phyloP scores from a whole-genome alignment of 129 eudicot genomes.

The Flaveria brownii region DNA sequence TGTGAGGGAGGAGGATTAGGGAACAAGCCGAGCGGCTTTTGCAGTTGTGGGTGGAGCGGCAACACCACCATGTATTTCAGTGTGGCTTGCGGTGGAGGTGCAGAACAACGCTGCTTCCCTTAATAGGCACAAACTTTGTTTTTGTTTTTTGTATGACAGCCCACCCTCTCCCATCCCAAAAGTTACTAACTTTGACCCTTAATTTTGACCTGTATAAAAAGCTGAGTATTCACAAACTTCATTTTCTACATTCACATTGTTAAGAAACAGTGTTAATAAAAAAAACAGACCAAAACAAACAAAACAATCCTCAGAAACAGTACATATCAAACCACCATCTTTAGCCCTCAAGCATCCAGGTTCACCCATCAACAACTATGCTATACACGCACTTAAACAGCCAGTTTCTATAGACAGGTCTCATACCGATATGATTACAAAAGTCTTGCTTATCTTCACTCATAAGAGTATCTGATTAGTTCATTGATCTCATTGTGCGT shows the following conservation, averaged over 20 bases:
- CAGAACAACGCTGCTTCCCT: no score
- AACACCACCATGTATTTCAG: no score
- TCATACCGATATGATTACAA: background rate
- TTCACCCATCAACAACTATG: background rate
- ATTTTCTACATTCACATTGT: conserved; percentile 8
- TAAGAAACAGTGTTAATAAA: background rate
- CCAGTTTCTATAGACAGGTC: background rate
- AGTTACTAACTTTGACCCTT: background rate
- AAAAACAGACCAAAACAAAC: conserved; percentile 19
- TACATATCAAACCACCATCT: conserved; percentile 14
- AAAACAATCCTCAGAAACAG: conserved; percentile 20
- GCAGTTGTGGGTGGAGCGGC: no score
- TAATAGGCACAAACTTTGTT: background rate
- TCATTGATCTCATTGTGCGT: conserved; percentile 13
- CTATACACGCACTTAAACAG: background rate
- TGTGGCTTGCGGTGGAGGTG: no score
- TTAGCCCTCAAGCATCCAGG: conserved; percentile 2
- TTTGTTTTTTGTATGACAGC: no score
- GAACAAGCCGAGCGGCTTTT: no score
- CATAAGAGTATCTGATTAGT: background rate
- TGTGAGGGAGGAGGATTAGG: no score
- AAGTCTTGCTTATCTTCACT: conserved; percentile 14
- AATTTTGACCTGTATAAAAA: background rate
- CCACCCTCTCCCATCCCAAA: background rate
- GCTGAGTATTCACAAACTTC: background rate